Evolutionary conservation across 345 rosid genomes (phyloP), one percentile per base, ranked within the genome.

Genomic region (Euphorbia lathyris): DNA sequence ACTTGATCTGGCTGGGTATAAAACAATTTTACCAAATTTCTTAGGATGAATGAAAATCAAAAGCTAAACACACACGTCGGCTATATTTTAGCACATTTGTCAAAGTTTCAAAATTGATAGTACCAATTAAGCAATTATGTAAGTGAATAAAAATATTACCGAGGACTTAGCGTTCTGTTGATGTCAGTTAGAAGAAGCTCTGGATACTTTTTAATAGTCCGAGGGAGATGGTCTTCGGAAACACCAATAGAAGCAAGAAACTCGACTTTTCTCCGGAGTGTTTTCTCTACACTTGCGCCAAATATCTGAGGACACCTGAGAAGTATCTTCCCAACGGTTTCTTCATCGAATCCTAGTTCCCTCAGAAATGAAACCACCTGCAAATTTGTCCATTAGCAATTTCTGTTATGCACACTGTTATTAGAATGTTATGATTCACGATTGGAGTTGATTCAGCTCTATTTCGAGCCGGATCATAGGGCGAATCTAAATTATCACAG

Each of bases 291-390:
- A 69, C 80, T 86, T 19, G 89, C 58, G 22, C 84, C 90, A 79
- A 89, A 91, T 74, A 91, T 70, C 78, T 94, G 95, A 32, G 98
- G 98, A 72, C 98, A 91, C 50, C 98, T 84, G 63, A 74, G 77
- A 13, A 88, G 79, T 68, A 94, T 78, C 79, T 83, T 79, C 56
- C 91, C 92, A 48, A 85, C 74, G 0, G 67, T 77, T 76, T 84
- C 90, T 68, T 63, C 68, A 74, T 86, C 79, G 74, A 91, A 87
- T 66, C 97, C 97, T 20, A 89, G 53, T 71, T 78, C 90, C 80
- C 86, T 85, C 22, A 94, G 57, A 77, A 87, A 87, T 11, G 81
- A 77, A 64, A 89, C 88, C 48, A 89, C 89, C 98, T 93, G 83
- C 36, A 59, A n/a, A 67, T 57, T 73, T 40, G 58, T 66, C 25